These are phyloP conservation scores for Ogataea glucozyma DNA, from an alignment of 805 yeast genomes.

Conservation along the genomic window DNA sequence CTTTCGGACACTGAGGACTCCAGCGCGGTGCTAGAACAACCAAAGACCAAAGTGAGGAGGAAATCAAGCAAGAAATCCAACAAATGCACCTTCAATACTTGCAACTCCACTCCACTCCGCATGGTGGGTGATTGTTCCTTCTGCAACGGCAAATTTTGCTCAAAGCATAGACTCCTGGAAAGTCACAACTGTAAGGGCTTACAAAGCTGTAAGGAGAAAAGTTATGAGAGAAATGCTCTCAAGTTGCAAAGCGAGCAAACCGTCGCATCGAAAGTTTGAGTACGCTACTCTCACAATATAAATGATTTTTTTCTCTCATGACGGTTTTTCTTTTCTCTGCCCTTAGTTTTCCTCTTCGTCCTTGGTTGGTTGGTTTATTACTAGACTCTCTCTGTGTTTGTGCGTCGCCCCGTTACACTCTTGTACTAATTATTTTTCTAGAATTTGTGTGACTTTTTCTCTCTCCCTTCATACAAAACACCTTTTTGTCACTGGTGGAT, in stretches of 20 bases:
- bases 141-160: slow-evolving; percentile 83
- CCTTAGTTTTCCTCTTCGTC: background rate
- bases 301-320: slow-evolving; percentile 8
- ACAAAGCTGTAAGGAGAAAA: slow-evolving; percentile 75
- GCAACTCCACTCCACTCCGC: slow-evolving; percentile 64
- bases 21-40: slow-evolving; percentile 19
- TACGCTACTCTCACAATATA: slow-evolving; percentile 5
- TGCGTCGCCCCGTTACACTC: background rate
- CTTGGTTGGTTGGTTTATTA: slow-evolving; percentile 1
- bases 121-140: slow-evolving; percentile 82
- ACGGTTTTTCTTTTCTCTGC: slow-evolving; percentile 1
- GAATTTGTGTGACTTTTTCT: background rate
- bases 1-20: slow-evolving; percentile 21
- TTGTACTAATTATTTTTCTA: slow-evolving; percentile 6
- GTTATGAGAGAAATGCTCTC: slow-evolving; percentile 82
- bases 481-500: background rate
- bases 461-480: too few species aligned
- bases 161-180: slow-evolving; percentile 83
- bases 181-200: slow-evolving; percentile 80
- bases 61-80: slow-evolving; percentile 41
- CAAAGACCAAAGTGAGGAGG: slow-evolving; percentile 31
- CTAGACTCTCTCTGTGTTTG: slow-evolving; percentile 6
- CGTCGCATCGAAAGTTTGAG: slow-evolving; percentile 64
- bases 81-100: slow-evolving; percentile 53
- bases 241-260: slow-evolving; percentile 85